Evolutionary conservation across 257 asterid species (phyloP), one percentile per base, ranked within the genome.

Genomic region (Nicotiana tomentosiformis): DNA sequence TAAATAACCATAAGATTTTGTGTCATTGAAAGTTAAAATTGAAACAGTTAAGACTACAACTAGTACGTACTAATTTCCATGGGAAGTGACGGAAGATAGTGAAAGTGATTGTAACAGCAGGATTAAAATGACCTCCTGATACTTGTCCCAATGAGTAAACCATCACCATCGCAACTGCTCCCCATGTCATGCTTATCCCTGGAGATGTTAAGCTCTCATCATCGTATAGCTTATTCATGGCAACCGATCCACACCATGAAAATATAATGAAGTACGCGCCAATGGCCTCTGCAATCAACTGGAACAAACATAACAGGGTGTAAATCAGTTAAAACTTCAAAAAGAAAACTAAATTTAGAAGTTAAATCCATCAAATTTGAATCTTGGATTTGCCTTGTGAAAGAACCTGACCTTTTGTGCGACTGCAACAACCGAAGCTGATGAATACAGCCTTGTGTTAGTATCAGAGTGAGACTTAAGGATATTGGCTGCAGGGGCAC

Each of bases 111-210:
- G 97, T 91, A 64, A 95, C 97, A 0, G 97, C 97, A 1, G 98
- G 98, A 72, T 95, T 95, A 64, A 95, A 92, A 82, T 95, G 98
- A n/a, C 95, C 98, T 29, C 96, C 98, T 15, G 98, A 95, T 0
- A 95, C 87, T 33, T 95, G 98, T 5, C 94, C 97, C 5, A 93
- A 85, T 0, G 97, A 43, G 49, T 93, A 93, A 70, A 92, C 35
- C 97, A 95, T 90, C 17, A 90, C 95, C 97, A 86, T 89, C 8
- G 91, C 98, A 1, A 92, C 90, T 3, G 90, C 57, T 4, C 98
- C 98, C 98, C 98, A 95, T 4, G 95, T 89, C 61, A 87, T 86
- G 35, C 93, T 86, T 0, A 93, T 77, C 7, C 98, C 98, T 0
- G 97, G 95, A 56, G 90, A 91, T 0, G 95, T 90, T 1, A 92